Evolutionary conservation across 306 rosid genomes (phyloP).

Genomic region (Quercus aquifolioides): DNA sequence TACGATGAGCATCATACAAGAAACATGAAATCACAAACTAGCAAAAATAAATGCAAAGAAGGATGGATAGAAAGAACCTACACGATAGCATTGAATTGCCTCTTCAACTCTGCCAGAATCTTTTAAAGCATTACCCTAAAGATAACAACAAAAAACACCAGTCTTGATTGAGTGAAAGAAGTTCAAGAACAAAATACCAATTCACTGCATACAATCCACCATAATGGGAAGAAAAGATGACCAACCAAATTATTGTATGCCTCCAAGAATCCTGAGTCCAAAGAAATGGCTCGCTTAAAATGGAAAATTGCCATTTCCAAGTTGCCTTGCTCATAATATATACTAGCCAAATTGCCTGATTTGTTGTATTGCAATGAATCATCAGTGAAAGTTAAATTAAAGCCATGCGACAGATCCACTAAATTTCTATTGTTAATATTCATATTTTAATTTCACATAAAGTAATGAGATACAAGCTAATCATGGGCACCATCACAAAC

Average conservation of each 20-base stretch:
- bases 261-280: slow-evolving; percentile 93
- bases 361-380: not conserved
- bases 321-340: slow-evolving; percentile 90
- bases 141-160: not conserved
- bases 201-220: not conserved
- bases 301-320: slow-evolving; percentile 91
- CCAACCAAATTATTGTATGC: slow-evolving; percentile 97
- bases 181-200: not conserved
- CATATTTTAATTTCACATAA: not conserved
- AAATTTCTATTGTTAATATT: not conserved
- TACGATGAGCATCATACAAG: slow-evolving; percentile 17
- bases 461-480: not conserved
- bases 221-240: slow-evolving; percentile 1
- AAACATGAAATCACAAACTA: not conserved
- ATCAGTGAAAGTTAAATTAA: not conserved
- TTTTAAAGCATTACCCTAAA: slow-evolving; percentile 91
- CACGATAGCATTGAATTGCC: slow-evolving; percentile 92
- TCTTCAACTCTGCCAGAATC: slow-evolving; percentile 93
- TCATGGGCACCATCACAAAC: not conserved
- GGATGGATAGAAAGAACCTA: slow-evolving; percentile 28
- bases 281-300: slow-evolving; percentile 88
- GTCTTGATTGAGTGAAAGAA: not conserved
- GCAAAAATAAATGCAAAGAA: not conserved
- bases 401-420: not conserved
- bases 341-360: slow-evolving; percentile 91